Evolutionary conservation across 768 basidiomycete species (phyloP).

Genomic region (Lyophyllum atratum): DNA sequence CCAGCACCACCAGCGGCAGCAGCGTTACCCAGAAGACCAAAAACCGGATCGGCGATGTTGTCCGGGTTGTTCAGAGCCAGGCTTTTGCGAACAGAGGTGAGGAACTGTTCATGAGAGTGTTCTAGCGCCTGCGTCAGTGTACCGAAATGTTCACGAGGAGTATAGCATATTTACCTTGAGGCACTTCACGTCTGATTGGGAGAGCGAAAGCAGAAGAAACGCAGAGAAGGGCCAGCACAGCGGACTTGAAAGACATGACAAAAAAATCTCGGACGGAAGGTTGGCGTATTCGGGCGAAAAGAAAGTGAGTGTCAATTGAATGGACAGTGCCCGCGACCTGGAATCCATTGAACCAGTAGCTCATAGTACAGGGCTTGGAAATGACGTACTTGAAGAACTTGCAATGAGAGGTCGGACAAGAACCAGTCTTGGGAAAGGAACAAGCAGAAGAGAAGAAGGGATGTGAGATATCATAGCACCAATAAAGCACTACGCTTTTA

Average conservation of each 20-base stretch:
- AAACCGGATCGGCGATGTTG: conserved; percentile 60
- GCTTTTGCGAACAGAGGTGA: conserved; percentile 49
- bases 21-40: conserved; percentile 64
- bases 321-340: conserved; percentile 12
- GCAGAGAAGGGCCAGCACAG: conserved; percentile 35
- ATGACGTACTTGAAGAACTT: conserved; percentile 9
- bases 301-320: conserved; percentile 14
- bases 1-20: conserved; percentile 60
- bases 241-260: conserved; percentile 35
- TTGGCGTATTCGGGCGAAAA: conserved; percentile 25
- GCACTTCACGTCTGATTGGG: conserved; percentile 61
- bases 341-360: not conserved
- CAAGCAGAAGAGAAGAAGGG: conserved; percentile 28
- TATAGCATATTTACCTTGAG: conserved; percentile 48
- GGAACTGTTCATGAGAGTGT: conserved; percentile 64
- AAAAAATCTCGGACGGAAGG: conserved; percentile 15
- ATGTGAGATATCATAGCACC: not conserved
- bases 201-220: conserved; percentile 37
- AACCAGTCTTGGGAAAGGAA: conserved; percentile 54
- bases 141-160: not conserved
- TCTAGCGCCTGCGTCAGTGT: conserved; percentile 35
- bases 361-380: not conserved
- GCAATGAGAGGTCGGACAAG: conserved; percentile 37
- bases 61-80: conserved; percentile 60
- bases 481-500: conserved; percentile 2